These are phyloP conservation scores for Suhomyces sp. DNA, from an alignment of 805 yeast species.

Conservation along the genomic window DNA sequence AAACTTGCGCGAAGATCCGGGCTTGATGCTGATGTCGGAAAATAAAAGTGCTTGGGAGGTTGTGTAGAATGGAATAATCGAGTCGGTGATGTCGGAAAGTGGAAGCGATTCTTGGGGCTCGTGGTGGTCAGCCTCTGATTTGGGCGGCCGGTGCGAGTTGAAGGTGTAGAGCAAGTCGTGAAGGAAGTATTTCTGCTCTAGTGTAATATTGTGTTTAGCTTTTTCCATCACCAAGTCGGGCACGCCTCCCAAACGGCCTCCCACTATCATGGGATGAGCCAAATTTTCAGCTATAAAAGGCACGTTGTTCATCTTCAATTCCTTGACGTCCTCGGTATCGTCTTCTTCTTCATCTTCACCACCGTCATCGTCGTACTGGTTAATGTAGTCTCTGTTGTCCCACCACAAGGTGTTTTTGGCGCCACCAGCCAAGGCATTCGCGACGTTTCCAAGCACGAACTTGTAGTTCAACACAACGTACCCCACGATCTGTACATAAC, in stretches of 20 bases:
- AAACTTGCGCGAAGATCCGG: conserved; percentile 16
- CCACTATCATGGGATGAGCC: conserved; percentile 20
- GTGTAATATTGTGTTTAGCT: conserved; percentile 10
- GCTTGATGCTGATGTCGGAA: conserved; percentile 24
- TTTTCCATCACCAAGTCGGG: conserved; percentile 26
- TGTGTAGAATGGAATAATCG: conserved; percentile 38
- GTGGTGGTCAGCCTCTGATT: not conserved
- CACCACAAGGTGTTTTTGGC: conserved; percentile 17
- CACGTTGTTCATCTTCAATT: conserved; percentile 17
- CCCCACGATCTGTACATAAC: conserved; percentile 40
- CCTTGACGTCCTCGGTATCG: conserved; percentile 22
- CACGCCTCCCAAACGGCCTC: conserved; percentile 37
- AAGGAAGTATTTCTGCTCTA: conserved; percentile 21
- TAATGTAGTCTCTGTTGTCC: conserved; percentile 34
- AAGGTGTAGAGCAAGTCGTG: conserved; percentile 35
- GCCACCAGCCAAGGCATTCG: conserved; percentile 6
- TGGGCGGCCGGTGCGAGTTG: conserved; percentile 18
- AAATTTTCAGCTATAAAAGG: conserved; percentile 22
- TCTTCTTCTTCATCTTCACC: conserved; percentile 14
- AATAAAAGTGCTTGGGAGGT: conserved; percentile 40
- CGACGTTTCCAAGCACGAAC: conserved; percentile 18
- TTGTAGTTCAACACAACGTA: conserved; percentile 37
- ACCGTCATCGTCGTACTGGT: conserved; percentile 19
- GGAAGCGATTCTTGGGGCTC: conserved; percentile 9
- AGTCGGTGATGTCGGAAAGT: conserved; percentile 26